Evolutionary conservation across 495 filamentous ascomycete genomes (phyloP), one percentile per base, ranked within the genome.

Genomic region (Chlorociboria aeruginascens): DNA sequence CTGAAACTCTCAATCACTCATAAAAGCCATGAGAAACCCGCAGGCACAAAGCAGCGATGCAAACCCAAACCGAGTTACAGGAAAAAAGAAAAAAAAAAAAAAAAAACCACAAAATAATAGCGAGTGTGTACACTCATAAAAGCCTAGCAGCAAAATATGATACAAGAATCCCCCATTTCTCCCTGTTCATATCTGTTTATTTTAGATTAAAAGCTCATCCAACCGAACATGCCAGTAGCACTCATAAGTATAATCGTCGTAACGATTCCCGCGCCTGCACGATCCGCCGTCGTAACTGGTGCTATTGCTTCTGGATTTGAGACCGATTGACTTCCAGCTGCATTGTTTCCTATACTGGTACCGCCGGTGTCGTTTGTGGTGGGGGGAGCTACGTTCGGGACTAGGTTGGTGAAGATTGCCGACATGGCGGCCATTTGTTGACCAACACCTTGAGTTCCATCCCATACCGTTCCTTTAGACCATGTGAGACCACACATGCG

Each of bases 341-440:
- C 69, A 0, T 84, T 78, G 56, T 92, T 66, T 0, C 88, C 86
- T 42, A 67, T 65, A 58, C 85, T 90, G 6, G 82, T 88, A 3
- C 88, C 88, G 8, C 87, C 86, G 0, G 69, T 73, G 8, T 66
- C 53, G 28, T 77, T 65, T 1, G 83, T 87, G 10, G 83, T 72
- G 0, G 83, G 86, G 0, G 67, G 16, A 2, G 14, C 29, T 12
- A 54, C 17, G 8, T 40, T n/a, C 2, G 25, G 3, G 3, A 57
- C 16, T 11, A 60, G 43, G 32, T 54, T 68, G 11, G 66, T 64
- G 48, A 70, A 61, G 6, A 81, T 63, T 17, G 74, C 64, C 31
- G 67, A 65, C 48, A 82, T 59, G 1, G 72, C 77, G 28, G 62
- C 65, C 68, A 84, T 72, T 54, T 81, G 70, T 66, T 86, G 75